Evolutionary conservation across 768 basidiomycete genomes (phyloP), one percentile per base, ranked within the genome.

Genomic region (Leccinum arenicola): DNA sequence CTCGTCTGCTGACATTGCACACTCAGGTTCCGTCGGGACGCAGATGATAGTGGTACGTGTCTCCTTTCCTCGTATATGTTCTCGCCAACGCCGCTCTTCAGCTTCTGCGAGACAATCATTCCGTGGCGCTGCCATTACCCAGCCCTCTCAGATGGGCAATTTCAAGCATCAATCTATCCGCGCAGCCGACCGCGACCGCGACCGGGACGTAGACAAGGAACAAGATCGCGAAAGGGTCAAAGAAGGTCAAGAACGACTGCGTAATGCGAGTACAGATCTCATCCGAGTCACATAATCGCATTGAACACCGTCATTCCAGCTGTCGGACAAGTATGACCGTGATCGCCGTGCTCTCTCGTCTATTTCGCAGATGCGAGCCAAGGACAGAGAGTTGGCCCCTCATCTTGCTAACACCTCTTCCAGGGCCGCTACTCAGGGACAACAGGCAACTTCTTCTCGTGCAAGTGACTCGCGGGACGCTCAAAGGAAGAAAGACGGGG

Each of bases 91-190:
- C 27, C 38, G 25, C 50, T 36, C 47, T 82, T 83, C 86, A 73
- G 73, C 80, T 54, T 73, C 84, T 49, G 68, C 83, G 11, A 81
- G 91, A 58, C 82, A 88, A 25, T 80, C 85, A 7, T 93, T 91
- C 68, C 84, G 89, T 31, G 81, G 89, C 12, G 78, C 73, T 14
- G 63, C 73, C 25, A 66, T 89, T 52, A 83, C 89, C 25, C 91
- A 94, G 66, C 89, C 91, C 27, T 91, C 92, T 36, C 91, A 93
- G 75, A 94, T 94, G 92, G 92, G 92, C 51, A 93, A 92, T 69
- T 94, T 94, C 73, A 90, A 91, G 69, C 92, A 93, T 67, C 92
- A 94, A 64, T 91, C 91, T 11, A 74, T 88, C 65, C 88, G 90
- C 55, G 77, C 83, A 15, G 79, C 76, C 47, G 89, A 90, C 70